Base-by-base conservation (phyloP, 1,284 basidiomycete species). In the Coniferiporia sulphurascens region DNA sequence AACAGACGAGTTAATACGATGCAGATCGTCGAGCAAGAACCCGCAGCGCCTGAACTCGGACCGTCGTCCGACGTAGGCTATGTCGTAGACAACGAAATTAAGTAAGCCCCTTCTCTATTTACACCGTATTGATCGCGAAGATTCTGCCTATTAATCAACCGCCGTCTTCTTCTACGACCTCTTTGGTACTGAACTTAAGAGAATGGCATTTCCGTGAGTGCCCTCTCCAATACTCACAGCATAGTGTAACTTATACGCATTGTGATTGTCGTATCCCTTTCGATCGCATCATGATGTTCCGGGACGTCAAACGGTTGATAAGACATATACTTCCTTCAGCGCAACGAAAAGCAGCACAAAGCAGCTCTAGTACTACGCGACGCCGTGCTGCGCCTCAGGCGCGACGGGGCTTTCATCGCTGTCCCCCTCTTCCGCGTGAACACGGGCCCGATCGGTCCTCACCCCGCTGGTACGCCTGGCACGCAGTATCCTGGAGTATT, bases 301-400 rank as follows among this genome's bases (percentile, higher is more conserved):
- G 27, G 27, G 27, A 27, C 27, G n/a, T 5, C 27, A 5, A 3
- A 27, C 27, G 27, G 27, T 27, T 27, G 27, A 27, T 27, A 27
- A 88, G 86, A 90, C 66, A 89, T 90, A 38, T 89, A 90, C 71
- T 90, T 89, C 69, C 82, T 83, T 64, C 87, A 89, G 71, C 75
- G 78, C 34, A 89, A 88, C 66, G 72, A 76, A 0, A 75, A 76
- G 9, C 81, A 88, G 62, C 82, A 85, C 56, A 76, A 81, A 48
- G 84, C 81, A 21, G 87, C 87, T 0, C 76, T 89, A 1, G 78
- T 83, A 48, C 75, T 90, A 36, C 78, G 86, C 0, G 86, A 90
- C 66, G 83, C 87, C 2, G 82, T 90, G 7, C 74, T 90, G 44
- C 77, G 82, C 10, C 74, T 90, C 50, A 76, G 88, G 48, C 76